Evolutionary conservation across 176 grass and related monocot genomes (phyloP).

Genomic region (Hyparrhenia diplandra): DNA sequence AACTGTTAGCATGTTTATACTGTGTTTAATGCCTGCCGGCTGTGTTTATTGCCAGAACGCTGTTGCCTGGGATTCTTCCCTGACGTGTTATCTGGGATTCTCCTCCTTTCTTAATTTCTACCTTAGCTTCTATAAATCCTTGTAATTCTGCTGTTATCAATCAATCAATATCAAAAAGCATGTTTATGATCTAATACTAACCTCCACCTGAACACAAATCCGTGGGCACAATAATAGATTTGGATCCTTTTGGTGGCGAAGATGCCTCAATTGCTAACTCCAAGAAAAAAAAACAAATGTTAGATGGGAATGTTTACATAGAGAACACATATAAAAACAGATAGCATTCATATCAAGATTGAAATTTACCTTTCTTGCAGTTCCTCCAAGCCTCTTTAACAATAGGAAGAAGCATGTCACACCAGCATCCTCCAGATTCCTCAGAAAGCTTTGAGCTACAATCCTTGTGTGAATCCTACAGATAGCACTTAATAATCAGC

Average conservation of each 20-base stretch:
- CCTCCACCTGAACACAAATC: conserved; percentile 50
- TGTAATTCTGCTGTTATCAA: background rate
- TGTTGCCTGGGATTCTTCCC: background rate
- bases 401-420: conserved; percentile 71
- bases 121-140: background rate
- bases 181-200: conserved; percentile 24
- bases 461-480: conserved; percentile 78
- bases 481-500: conserved; percentile 12
- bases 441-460: conserved; percentile 54
- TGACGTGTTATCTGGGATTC: background rate
- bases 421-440: conserved; percentile 84
- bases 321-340: background rate
- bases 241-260: conserved; percentile 85
- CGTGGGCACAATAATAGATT: conserved; percentile 64
- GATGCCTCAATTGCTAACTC: conserved; percentile 88
- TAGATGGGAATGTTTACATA: conserved; percentile 12
- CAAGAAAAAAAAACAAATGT: conserved; percentile 33
- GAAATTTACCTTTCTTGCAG: conserved; percentile 85
- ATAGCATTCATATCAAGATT: background rate
- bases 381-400: conserved; percentile 83
- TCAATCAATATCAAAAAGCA: background rate
- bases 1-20: background rate
- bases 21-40: background rate
- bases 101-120: background rate
- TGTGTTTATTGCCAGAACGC: background rate